Evolutionary conservation across 2,329 filamentous ascomycete species (phyloP).

Genomic region (Phialophora chinensis): DNA sequence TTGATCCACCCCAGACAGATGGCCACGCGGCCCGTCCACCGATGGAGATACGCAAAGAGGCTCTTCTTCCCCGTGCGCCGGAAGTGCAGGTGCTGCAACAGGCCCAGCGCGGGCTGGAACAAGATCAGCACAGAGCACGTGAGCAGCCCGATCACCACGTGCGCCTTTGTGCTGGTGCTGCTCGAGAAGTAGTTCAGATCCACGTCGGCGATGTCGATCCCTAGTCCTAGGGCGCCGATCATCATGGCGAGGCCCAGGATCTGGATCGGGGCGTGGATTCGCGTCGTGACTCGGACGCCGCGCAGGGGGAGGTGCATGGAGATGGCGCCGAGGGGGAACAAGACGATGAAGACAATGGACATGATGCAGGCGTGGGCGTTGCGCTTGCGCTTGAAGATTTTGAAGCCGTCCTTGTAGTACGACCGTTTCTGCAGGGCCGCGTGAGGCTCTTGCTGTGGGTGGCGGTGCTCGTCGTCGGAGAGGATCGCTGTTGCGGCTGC

Average conservation of each 20-base stretch:
- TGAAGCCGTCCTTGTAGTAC: slow-evolving; percentile 22
- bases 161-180: slow-evolving; percentile 16
- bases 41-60: slow-evolving; percentile 54
- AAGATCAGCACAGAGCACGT: slow-evolving; percentile 54
- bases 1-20: slow-evolving; percentile 63
- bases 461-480: slow-evolving; percentile 1
- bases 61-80: slow-evolving; percentile 48
- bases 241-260: slow-evolving; percentile 54
- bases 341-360: slow-evolving; percentile 50
- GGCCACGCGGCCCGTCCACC: slow-evolving; percentile 61
- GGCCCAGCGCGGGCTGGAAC: slow-evolving; percentile 60
- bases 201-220: slow-evolving; percentile 54
- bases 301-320: slow-evolving; percentile 46
- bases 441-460: neutral
- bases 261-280: slow-evolving; percentile 54
- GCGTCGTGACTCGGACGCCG: slow-evolving; percentile 45
- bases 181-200: slow-evolving; percentile 26
- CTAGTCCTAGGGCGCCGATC: slow-evolving; percentile 57
- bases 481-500: slow-evolving; percentile 5
- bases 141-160: slow-evolving; percentile 27
- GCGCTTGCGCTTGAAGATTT: slow-evolving; percentile 27
- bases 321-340: slow-evolving; percentile 44
- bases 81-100: slow-evolving; percentile 59
- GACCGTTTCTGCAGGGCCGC: slow-evolving; percentile 18
- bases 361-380: slow-evolving; percentile 49